Evolutionary conservation across 306 rosid genomes (phyloP).

Genomic region (Inga oerstediana): DNA sequence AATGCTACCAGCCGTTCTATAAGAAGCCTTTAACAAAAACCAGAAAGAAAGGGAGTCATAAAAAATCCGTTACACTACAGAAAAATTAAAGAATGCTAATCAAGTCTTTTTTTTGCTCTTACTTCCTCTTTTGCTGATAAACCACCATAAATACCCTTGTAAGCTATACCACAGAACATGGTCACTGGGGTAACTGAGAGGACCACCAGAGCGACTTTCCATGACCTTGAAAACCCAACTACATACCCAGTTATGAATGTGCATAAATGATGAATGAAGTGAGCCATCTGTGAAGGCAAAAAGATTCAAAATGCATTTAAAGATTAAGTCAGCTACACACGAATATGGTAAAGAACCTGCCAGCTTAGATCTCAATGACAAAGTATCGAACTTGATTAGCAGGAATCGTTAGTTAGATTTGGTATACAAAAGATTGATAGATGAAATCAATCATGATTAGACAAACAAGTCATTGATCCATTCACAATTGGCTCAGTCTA

Average conservation of each 20-base stretch:
- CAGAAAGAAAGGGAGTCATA: constrained; percentile 12
- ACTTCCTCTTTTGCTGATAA: constrained; percentile 88
- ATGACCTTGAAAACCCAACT: constrained; percentile 79
- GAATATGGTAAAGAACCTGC: background rate
- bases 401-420: background rate
- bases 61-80: constrained; percentile 19
- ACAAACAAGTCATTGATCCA: background rate
- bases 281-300: constrained; percentile 80
- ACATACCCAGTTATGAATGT: constrained; percentile 82
- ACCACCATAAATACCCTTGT: constrained; percentile 89
- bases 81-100: background rate
- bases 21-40: constrained; percentile 57
- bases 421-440: background rate
- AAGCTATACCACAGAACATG: constrained; percentile 86
- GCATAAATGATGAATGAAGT: constrained; percentile 70
- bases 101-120: constrained; percentile 26
- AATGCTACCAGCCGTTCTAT: constrained; percentile 75
- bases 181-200: constrained; percentile 82
- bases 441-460: background rate
- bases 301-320: background rate
- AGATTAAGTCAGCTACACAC: background rate
- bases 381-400: constrained; percentile 23
- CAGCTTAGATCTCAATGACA: constrained; percentile 5
- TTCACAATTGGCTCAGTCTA: background rate
- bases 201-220: constrained; percentile 79